These are phyloP conservation scores for Leccinum disarticulatum DNA, from an alignment of 768 basidiomycete genomes.

Conservation along the genomic window DNA sequence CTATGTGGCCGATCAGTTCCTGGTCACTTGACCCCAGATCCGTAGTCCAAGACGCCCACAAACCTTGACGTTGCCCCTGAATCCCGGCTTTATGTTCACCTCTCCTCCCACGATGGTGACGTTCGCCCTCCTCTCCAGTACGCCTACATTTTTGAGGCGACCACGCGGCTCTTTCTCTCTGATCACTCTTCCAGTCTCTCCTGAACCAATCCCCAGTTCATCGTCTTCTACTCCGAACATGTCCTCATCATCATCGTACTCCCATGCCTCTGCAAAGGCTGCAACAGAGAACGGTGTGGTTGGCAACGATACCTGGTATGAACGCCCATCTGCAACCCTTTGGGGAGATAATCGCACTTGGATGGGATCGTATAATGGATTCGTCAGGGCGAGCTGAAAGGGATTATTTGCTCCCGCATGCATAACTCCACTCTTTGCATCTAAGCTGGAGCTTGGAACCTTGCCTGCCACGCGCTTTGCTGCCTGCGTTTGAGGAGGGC, in stretches of 20 bases:
- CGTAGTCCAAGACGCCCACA: conserved; percentile 21
- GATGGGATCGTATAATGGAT: conserved; percentile 95
- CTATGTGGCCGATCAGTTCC: conserved; percentile 41
- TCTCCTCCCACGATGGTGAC: conserved; percentile 87
- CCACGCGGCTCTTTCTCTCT: conserved; percentile 48
- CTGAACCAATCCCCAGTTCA: conserved; percentile 32
- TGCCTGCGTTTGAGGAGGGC: conserved; percentile 56
- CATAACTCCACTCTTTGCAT: conserved; percentile 45
- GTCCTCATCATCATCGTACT: conserved; percentile 91
- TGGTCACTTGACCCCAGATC: not conserved
- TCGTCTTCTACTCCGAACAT: conserved; percentile 63
- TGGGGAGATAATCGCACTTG: conserved; percentile 85
- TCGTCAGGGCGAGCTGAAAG: conserved; percentile 89
- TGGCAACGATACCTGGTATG: conserved; percentile 78
- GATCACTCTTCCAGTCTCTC: conserved; percentile 38
- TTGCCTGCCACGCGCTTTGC: conserved; percentile 41
- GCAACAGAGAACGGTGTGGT: conserved; percentile 76
- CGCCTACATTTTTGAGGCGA: conserved; percentile 63
- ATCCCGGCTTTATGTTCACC: conserved; percentile 80
- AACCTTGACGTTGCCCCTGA: conserved; percentile 77
- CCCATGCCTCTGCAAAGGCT: conserved; percentile 96
- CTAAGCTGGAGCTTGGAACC: conserved; percentile 33
- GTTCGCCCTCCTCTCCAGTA: conserved; percentile 89
- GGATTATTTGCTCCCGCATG: conserved; percentile 78
- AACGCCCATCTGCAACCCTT: conserved; percentile 44